Conservation (phyloP, 495 filamentous ascomycete species). For the Parathielavia hyrcaniae region DNA sequence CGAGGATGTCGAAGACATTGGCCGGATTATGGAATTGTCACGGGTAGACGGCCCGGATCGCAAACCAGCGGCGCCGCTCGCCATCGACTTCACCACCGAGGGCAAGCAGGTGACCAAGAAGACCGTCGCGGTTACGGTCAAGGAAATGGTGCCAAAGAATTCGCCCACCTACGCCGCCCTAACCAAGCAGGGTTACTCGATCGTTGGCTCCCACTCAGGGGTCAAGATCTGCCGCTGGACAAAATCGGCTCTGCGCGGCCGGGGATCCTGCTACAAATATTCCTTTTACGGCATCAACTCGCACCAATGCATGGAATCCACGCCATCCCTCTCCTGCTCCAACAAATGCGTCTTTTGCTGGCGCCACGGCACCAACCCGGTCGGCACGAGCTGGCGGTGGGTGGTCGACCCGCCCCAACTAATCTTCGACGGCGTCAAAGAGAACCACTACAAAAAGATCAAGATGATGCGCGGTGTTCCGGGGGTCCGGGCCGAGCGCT, state of each 20-base stretch:
- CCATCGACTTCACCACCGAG: constrained; percentile 80
- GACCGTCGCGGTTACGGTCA: constrained; percentile 44
- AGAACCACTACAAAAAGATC: constrained; percentile 92
- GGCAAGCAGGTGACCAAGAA: constrained; percentile 44
- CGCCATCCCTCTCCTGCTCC: constrained; percentile 87
- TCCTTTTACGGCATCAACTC: constrained; percentile 95
- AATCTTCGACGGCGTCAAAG: constrained; percentile 84
- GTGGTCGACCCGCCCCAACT: constrained; percentile 81
- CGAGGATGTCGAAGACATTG: constrained; percentile 84
- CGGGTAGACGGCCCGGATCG: constrained; percentile 33
- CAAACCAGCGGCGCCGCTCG: constrained; percentile 46
- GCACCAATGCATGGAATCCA: constrained; percentile 96
- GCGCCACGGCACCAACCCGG: constrained; percentile 95
- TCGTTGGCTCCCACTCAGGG: constrained; percentile 89
- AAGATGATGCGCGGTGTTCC: constrained; percentile 93
- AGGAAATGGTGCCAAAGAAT: constrained; percentile 88
- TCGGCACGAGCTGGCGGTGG: constrained; percentile 95
- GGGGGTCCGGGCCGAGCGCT: constrained; percentile 84
- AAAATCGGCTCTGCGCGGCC: constrained; percentile 91
- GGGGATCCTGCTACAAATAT: constrained; percentile 94
- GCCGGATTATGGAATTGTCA: constrained; percentile 51
- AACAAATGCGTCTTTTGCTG: constrained; percentile 99
- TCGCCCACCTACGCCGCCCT: constrained; percentile 82
- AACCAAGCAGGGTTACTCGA: constrained; percentile 94
- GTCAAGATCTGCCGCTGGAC: constrained; percentile 99